Evolutionary conservation across 1,139 yeast species (phyloP), one percentile per base, ranked within the genome.

Genomic region (Barnettozyma hawaiiensis): DNA sequence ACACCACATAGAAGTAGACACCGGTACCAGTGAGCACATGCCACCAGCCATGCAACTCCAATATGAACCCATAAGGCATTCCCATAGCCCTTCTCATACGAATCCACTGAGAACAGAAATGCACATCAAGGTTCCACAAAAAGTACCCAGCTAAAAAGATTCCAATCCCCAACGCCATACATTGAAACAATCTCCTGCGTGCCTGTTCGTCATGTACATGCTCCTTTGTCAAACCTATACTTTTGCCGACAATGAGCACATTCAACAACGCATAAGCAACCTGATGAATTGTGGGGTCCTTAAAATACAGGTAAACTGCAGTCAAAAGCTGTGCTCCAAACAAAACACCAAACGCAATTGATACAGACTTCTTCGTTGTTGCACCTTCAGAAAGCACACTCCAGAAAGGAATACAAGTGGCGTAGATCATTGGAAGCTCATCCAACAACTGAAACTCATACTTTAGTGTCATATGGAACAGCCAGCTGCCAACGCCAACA

Each of bases 31-130:
- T 86, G 49, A 86, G 73, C 26, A 86, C 67, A 60, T 92, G 98
- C 98, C 98, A 92, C 97, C 97, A 92, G 15, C 95, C 96, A 60
- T 92, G 98, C 27, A 96, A 85, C 61, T 92, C 98, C 31, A 92
- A 70, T 10, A 92, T 52, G 50, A 87, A 76, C 1, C 98, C 98
- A 46, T 84, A 76, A 2, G 97, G 97, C 69, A 89, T 75, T 3
- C 96, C 95, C n/a, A 80, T 57, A 3, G 63, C 54, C 50, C 95
- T 75, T 61, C 97, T 76, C 32, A 78, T 60, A 7, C 65, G 51
- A 41, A 84, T 75, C 64, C 87, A 81, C 31, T 64, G 61, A n/a
- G 71, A 59, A 60, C 98, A 92, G 43, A 83, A 72, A 56, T 83
- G 86, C 43, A 85, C 85, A 61, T 90, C 97, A 55, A 86, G 63